Percentiles rank a stretch among this genome's conserved stretches.
Evolutionary conservation across 306 rosid species (phyloP).

Genomic region (Mimosa bimucronata): DNA sequence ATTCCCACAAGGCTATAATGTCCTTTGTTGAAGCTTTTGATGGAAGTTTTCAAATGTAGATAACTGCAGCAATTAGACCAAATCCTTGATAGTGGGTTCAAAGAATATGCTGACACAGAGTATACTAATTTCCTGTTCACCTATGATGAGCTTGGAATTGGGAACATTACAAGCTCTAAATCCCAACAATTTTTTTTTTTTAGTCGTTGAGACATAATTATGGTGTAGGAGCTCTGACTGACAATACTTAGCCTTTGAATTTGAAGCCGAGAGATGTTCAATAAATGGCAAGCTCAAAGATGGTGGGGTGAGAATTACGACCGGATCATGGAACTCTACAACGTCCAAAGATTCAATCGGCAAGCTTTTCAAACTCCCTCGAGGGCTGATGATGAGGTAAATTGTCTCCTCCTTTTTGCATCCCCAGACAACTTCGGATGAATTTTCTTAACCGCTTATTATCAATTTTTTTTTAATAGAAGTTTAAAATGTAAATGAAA

Average conservation of each 20-base stretch:
- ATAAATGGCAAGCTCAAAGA: conserved; percentile 85
- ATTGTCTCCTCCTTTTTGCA: neutral
- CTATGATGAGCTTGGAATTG: neutral
- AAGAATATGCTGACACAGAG: neutral
- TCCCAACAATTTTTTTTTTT: conserved; percentile 14
- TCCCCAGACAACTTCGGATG: neutral
- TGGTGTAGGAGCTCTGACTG: conserved; percentile 32
- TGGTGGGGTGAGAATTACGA: conserved; percentile 99
- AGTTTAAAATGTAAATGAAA: neutral
- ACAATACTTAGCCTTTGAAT: conserved; percentile 37
- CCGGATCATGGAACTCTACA: conserved; percentile 87
- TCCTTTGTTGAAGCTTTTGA: neutral
- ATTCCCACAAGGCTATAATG: neutral
- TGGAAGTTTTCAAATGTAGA: neutral
- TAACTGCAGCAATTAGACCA: neutral
- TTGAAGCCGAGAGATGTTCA: conserved; percentile 91
- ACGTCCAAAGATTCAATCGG: conserved; percentile 76
- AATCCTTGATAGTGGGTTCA: neutral
- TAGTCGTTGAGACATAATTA: conserved; percentile 32
- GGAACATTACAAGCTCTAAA: neutral
- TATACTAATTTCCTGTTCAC: neutral
- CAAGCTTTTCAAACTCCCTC: conserved; percentile 78
- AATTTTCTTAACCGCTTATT: neutral
- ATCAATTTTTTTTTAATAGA: neutral
- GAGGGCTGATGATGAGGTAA: conserved; percentile 89